A percentile compares a stretch with the other conserved stretches of the same genome.
phyloP scores from a whole-genome alignment of 495 filamentous ascomycete genomes.

The Penicillium manginii region DNA sequence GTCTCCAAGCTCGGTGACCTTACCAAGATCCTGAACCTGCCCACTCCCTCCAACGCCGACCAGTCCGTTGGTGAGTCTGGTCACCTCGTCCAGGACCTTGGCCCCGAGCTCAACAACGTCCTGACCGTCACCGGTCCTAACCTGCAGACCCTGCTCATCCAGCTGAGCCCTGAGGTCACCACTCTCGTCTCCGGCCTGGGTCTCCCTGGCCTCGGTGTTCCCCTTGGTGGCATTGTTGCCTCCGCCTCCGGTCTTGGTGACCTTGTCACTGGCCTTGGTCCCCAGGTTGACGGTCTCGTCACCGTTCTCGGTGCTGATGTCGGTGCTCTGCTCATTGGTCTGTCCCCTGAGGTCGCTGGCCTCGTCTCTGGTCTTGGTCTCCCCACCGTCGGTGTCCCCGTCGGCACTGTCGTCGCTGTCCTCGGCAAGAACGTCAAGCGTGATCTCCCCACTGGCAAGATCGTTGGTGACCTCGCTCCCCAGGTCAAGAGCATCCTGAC shows the following conservation, averaged over 20 bases:
- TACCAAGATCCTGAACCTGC: conserved; percentile 23
- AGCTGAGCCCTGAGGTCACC: conserved; percentile 33
- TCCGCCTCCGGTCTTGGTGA: conserved; percentile 35
- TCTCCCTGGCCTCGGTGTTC: conserved; percentile 26
- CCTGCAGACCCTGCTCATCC: conserved; percentile 25
- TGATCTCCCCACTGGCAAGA: conserved; percentile 24
- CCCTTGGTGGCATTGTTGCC: conserved; percentile 30
- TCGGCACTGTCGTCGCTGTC: conserved; percentile 30
- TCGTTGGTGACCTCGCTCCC: conserved; percentile 40
- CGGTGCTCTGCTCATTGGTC: conserved; percentile 34
- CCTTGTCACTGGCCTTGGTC: conserved; percentile 36
- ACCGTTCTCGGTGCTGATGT: conserved; percentile 36
- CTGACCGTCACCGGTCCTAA: conserved; percentile 32
- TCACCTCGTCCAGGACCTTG: conserved; percentile 35
- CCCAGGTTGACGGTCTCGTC: conserved; percentile 33
- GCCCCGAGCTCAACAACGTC: conserved; percentile 33
- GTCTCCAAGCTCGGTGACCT: conserved; percentile 31
- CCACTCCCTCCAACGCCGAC: conserved; percentile 14
- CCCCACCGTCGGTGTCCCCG: conserved; percentile 31
- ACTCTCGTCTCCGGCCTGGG: conserved; percentile 31
- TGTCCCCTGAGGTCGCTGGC: conserved; percentile 38
- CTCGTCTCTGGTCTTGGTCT: conserved; percentile 39
- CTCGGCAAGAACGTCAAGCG: conserved; percentile 32
- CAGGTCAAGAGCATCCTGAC: conserved; percentile 37
- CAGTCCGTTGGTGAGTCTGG: conserved; percentile 24